Base-by-base conservation (phyloP, 139 green algal genomes). In the Haematococcus sp. region DNA sequence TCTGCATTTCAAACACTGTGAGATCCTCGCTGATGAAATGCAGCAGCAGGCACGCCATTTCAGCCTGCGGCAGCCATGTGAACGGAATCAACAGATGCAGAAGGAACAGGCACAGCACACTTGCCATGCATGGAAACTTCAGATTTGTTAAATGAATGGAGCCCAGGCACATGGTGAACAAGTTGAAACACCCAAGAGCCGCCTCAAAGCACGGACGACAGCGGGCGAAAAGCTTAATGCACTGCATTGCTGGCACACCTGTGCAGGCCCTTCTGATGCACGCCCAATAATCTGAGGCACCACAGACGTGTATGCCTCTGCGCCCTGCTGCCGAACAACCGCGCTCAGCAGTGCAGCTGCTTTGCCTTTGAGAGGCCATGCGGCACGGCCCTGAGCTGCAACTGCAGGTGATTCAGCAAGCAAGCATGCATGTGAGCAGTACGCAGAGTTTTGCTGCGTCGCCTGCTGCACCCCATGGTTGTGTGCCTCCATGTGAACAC, bases 1-100 rank as follows among this genome's bases (percentile, higher is more conserved):
- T 32, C 28, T 44, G 17, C 11, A 63, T 56, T 27, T 90, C 84
- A 75, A 87, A 95, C 75, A 89, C 76, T 13, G 83, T 90, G 0
- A 95, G 51, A 51, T 95, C 91, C 70, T 95, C 91, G 22, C 80
- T 84, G 51, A 94, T 79, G 76, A 91, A 92, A 13, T 85, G 76
- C 49, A 94, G 66, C 46, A 95, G 88, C 74, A 92, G 79, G 77
- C 86, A 93, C 19, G 55, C 70, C 4, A 90, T 54, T 70, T 90
- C 84, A 7, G 81, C 84, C 78, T 87, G 70, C 30, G 32, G 23
- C 34, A 3, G 19, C 32, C 25, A 44, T 49, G 23, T 7, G 54
- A 28, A 4, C 11, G 54, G 54, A 19, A 4, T 7, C 4, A 19
- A 61, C 9, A 35, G 25, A 27, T n/a, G n/a, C n/a, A n/a, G n/a